Percentiles rank a stretch among this genome's conserved stretches.
These are phyloP conservation scores for Microbotryum lychnidis-dioicae DNA, from an alignment of 1,284 basidiomycete genomes.

Conservation along the genomic window DNA sequence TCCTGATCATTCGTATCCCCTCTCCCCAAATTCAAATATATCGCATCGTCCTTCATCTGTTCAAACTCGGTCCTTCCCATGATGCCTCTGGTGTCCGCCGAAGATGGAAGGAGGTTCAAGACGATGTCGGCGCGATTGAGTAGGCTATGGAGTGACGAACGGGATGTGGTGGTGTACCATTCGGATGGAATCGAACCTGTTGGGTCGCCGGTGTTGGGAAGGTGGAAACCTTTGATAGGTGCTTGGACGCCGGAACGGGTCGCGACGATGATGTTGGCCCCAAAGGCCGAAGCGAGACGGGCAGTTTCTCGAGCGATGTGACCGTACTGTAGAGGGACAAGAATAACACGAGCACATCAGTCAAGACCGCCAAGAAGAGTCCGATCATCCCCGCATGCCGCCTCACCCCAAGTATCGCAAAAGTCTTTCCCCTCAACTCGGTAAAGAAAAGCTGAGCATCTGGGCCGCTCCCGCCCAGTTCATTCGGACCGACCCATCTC, in stretches of 20 bases:
- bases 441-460: too few species aligned
- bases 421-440: too few species aligned
- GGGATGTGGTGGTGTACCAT: conserved; percentile 13
- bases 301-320: conserved; percentile 25
- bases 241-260: conserved; percentile 15
- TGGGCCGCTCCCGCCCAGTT: conserved; percentile 9
- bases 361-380: too few species aligned
- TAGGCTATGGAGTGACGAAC: conserved; percentile 1
- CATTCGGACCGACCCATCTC: conserved; percentile 9
- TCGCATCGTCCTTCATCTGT: conserved; percentile 22
- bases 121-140: conserved; percentile 32
- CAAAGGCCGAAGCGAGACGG: conserved; percentile 10
- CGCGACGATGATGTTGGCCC: conserved; percentile 13
- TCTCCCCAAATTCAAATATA: conserved; percentile 36
- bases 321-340: conserved; percentile 3
- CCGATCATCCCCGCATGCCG: neutral
- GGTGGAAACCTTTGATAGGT: conserved; percentile 19
- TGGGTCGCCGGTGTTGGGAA: conserved; percentile 35
- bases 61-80: conserved; percentile 10
- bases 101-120: conserved; percentile 26
- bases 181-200: conserved; percentile 8
- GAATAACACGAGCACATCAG: too few species aligned
- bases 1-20: conserved; percentile 35
- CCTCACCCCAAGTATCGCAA: too few species aligned
- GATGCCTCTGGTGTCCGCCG: conserved; percentile 2